Evolutionary conservation across 148 eudicot species (phyloP), one percentile per base, ranked within the genome.

Genomic region (Suaeda aralocaspica): DNA sequence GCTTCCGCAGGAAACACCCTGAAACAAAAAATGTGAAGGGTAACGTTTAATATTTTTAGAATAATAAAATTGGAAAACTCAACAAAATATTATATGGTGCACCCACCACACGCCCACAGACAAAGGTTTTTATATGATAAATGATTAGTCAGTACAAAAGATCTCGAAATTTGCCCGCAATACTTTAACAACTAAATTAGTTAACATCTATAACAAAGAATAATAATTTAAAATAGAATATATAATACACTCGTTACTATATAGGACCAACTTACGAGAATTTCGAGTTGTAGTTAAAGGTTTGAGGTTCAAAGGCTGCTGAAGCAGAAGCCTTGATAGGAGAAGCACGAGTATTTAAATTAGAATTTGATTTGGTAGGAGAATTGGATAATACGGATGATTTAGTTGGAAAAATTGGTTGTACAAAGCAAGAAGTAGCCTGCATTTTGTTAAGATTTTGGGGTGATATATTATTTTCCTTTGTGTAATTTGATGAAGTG

Each of bases 1-100:
- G 93, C 93, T 88, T 89, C 89, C 62, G 90, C 90, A 29, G 84
- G 90, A 45, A 84, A 89, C 28, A 89, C 90, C 67, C 90, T 82
- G 71, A 8, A 74, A 11, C 33, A 1, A 29, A 63, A 64, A 34
- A 29, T 36, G 8, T 36, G 41, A 36, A 36, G 41, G n/a, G n/a
- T n/a, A n/a, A n/a, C n/a, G n/a, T n/a, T n/a, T n/a, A n/a, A n/a
- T n/a, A n/a, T n/a, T n/a, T n/a, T n/a, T n/a, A n/a, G n/a, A n/a
- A n/a, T n/a, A n/a, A n/a, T n/a, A n/a, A n/a, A n/a, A n/a, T 36
- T 36, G 41, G 41, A 8, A 36, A 36, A 36, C 41, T 36, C 41
- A 36, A 36, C 41, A 36, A 36, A 8, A 36, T 8, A 3, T 36
- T 36, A 3, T 36, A 36, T 4, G 41, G 41, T 4, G 8, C 4